Base-by-base conservation (phyloP, 306 rosid genomes). In the Sophora flavescens region DNA sequence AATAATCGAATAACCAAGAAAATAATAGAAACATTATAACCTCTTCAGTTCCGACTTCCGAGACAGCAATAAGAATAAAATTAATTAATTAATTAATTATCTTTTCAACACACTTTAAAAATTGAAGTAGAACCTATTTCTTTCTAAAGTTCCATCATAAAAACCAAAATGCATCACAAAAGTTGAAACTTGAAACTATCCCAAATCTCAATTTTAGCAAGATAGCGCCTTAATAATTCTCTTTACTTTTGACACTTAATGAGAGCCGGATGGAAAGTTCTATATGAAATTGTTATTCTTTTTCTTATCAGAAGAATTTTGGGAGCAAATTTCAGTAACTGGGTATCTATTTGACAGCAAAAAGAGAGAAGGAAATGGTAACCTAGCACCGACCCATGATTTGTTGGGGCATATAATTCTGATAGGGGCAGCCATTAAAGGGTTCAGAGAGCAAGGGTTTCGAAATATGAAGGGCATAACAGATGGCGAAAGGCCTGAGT, bases 371-470 rank as follows among this genome's bases (percentile, higher is more conserved):
- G 65, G 67, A 65, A 83, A 74, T 83, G 87, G 74, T 68, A 61
- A 81, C 59, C 87, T 57, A 85, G 69, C 88, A 83, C 93, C 93
- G 93, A 88, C 93, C 89, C 92, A 68, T 39, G 80, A 85, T 58
- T 83, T 82, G 60, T 63, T 70, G 35, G 81, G 48, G 86, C 80
- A 84, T 80, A 77, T 44, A 13, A 89, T 70, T 75, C 80, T 58
- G 77, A 74, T 10, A 48, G 5, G 77, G 86, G 92, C 84, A 83
- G 85, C 82, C 91, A 92, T 83, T 72, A 86, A 92, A 86, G 3
- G 32, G 32, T 96, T 78, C 87, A 75, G 74, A 74, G 73, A 74
- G 92, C 75, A 86, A 90, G 92, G 77, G 80, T 0, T 30, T 30
- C 2, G 3, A 30, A 30, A 30, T 30, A 2, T 30, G 32, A 30